Evolutionary conservation across 495 filamentous ascomycete genomes (phyloP).

Genomic region (Lophium mytilinum): DNA sequence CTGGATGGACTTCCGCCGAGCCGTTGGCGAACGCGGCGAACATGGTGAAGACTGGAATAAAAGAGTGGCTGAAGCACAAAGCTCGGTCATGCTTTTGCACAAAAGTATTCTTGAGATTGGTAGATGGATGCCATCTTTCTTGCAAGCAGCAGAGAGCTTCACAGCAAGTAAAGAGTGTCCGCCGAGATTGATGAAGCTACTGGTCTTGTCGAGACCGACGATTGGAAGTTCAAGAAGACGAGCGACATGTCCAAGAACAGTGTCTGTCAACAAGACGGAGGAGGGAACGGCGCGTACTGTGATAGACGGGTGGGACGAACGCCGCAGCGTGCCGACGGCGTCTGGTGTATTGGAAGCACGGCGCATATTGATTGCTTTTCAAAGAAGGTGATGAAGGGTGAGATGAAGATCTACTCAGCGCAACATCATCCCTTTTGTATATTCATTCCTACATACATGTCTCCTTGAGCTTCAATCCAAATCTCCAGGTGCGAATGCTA

Average conservation of each 20-base stretch:
- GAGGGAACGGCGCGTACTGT: neutral
- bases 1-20: neutral
- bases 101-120: neutral
- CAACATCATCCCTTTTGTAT: too few relatives aligned
- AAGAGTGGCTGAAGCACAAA: neutral
- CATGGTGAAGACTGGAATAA: neutral
- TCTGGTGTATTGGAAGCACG: neutral
- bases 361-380: neutral
- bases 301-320: neutral
- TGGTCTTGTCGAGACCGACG: neutral
- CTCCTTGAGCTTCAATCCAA: too few relatives aligned
- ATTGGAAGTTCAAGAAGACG: neutral
- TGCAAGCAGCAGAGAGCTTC: neutral
- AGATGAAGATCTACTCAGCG: too few relatives aligned
- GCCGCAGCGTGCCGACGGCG: neutral
- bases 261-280: neutral
- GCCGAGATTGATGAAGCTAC: neutral
- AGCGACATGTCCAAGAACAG: neutral
- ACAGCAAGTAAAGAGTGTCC: neutral
- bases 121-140: neutral
- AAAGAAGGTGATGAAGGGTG: too few relatives aligned
- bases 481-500: too few relatives aligned
- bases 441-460: too few relatives aligned
- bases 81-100: neutral
- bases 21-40: neutral